Conservation (phyloP, 2,329 filamentous ascomycete species). For the Pseudocercospora ulei region DNA sequence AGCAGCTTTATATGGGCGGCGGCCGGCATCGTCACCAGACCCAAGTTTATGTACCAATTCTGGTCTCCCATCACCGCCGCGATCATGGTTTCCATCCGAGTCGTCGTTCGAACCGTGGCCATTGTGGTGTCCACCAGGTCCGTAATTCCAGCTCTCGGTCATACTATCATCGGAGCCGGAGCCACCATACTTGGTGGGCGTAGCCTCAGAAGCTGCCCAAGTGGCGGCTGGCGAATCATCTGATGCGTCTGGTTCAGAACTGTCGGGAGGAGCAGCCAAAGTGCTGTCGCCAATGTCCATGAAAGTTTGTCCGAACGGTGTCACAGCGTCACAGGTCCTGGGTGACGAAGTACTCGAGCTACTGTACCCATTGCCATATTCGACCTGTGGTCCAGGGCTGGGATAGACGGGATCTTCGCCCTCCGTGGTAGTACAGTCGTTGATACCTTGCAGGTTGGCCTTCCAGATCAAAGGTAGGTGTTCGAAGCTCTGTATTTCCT, state of each 20-base stretch:
- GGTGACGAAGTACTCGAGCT: slow-evolving; percentile 24
- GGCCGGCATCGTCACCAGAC: slow-evolving; percentile 1
- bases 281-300: slow-evolving; percentile 17
- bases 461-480: slow-evolving; percentile 39
- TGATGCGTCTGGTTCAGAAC: slow-evolving; percentile 5
- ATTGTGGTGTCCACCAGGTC: neutral
- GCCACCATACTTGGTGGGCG: neutral
- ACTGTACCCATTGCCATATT: slow-evolving; percentile 34
- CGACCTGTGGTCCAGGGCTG: slow-evolving; percentile 36
- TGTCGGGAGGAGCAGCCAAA: slow-evolving; percentile 7
- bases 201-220: neutral
- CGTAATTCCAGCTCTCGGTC: slow-evolving; percentile 4
- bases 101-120: neutral
- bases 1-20: too few species aligned
- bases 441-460: slow-evolving; percentile 38
- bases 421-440: slow-evolving; percentile 36
- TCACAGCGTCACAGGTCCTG: slow-evolving; percentile 31
- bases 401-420: slow-evolving; percentile 37
- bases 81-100: neutral
- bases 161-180: slow-evolving; percentile 3
- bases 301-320: slow-evolving; percentile 28
- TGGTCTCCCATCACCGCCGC: neutral
- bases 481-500: slow-evolving; percentile 25
- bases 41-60: neutral
- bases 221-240: slow-evolving; percentile 2